Conservation (phyloP, 2,329 filamentous ascomycete genomes). For the Zopfia rhizophila region DNA sequence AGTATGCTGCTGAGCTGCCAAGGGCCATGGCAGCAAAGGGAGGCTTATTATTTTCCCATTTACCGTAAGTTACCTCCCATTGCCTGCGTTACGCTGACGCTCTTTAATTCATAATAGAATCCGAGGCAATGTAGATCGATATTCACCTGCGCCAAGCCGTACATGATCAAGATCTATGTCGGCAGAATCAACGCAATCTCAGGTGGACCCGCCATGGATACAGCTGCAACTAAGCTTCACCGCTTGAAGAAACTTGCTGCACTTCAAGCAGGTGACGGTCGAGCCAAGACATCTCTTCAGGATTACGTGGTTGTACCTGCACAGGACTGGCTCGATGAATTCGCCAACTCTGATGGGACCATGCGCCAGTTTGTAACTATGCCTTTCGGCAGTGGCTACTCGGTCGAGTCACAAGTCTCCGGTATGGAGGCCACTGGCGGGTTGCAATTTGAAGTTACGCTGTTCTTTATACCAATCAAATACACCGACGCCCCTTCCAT, state of each 20-base stretch:
- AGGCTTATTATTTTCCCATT: constrained; percentile 61
- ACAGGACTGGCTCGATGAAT: constrained; percentile 55
- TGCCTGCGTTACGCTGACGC: constrained; percentile 1
- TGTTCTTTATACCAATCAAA: constrained; percentile 22
- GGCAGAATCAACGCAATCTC: constrained; percentile 58
- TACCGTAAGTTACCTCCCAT: constrained; percentile 35
- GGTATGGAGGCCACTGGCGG: constrained; percentile 55
- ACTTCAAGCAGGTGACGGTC: too few species aligned
- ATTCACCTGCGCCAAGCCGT: constrained; percentile 39
- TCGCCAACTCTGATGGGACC: constrained; percentile 42
- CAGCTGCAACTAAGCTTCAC: constrained; percentile 26
- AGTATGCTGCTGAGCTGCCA: constrained; percentile 46
- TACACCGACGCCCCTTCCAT: background rate
- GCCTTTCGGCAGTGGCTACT: constrained; percentile 55
- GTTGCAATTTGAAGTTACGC: constrained; percentile 59
- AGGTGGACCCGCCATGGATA: constrained; percentile 45
- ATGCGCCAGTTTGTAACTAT: constrained; percentile 63
- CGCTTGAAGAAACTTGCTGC: constrained; percentile 19
- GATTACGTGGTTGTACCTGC: constrained; percentile 57
- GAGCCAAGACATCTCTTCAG: too few species aligned
- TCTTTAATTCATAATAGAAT: constrained; percentile 27
- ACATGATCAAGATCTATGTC: constrained; percentile 53
- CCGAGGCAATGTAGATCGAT: constrained; percentile 58
- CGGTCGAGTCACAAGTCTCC: constrained; percentile 59
- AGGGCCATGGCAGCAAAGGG: constrained; percentile 51